Base-by-base conservation (phyloP, 306 rosid genomes). In the Oxytropis ochrocephala region DNA sequence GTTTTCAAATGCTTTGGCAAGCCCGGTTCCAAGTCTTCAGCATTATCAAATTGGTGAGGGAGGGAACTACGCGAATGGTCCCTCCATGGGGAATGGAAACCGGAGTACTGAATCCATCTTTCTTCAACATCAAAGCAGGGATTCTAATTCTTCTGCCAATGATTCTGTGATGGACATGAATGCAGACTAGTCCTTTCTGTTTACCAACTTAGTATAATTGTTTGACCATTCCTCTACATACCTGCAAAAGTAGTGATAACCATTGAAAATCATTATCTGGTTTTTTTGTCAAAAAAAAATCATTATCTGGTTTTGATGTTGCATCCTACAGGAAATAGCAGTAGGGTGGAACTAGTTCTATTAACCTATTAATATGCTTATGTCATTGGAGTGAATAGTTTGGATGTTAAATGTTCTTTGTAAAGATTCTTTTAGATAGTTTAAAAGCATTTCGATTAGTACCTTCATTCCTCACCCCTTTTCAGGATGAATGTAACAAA, bases 141-240 rank as follows among this genome's bases (percentile, higher is more conserved):
- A 91, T 70, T 64, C 78, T 48, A 74, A 80, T 75, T 82, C 78
- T 8, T 82, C 57, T 72, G 81, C 94, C 70, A 89, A 85, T 8
- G 97, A 91, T 67, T 85, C 91, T 9, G 83, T 84, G 7, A 89
- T 89, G 96, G 97, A 91, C 83, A 91, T 91, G 97, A 91, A 85
- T 64, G 85, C 95, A 11, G 97, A 91, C 54, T 75, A 91, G 88
- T 70, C 75, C 53, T 19, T 69, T 49, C 67, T 81, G 29, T 78
- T 64, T 24, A 70, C 59, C 61, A 67, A 56, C 76, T 57, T 73
- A 73, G 53, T 41, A 49, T 48, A 59, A 46, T 72, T 64, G 49
- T 74, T 36, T 78, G 49, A 71, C 41, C 66, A 59, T 27, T 64
- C 50, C 49, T 50, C 57, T 70, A 56, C 76, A 62, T 50, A 44